These are phyloP conservation scores for Sideroxylon spinosum DNA, from an alignment of 179 eudicot genomes.

Conservation along the genomic window DNA sequence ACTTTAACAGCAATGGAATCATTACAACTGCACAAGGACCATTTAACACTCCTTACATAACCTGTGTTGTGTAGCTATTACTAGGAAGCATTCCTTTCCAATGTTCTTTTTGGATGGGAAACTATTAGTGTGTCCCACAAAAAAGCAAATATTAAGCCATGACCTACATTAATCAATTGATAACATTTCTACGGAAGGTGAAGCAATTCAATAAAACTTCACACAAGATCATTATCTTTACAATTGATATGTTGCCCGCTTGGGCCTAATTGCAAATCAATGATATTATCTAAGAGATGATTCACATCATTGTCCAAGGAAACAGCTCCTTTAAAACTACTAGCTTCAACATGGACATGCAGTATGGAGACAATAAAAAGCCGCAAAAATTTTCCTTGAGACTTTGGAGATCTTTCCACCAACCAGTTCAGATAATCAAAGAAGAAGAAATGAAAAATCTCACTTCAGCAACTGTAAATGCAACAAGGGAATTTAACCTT, in stretches of 20 bases:
- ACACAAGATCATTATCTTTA: not conserved
- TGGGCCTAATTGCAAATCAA: not conserved
- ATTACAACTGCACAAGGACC: not conserved
- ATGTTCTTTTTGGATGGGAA: not conserved
- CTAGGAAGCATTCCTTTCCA: not conserved
- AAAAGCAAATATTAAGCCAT: not conserved
- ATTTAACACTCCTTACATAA: not conserved
- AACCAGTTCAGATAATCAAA: not conserved
- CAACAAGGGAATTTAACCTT: slow-evolving; percentile 46
- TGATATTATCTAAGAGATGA: not conserved
- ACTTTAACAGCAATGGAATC: not conserved
- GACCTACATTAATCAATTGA: not conserved
- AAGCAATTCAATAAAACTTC: not conserved
- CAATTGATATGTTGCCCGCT: not conserved
- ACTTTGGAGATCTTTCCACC: slow-evolving; percentile 8
- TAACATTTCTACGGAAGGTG: not conserved
- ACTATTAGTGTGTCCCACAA: not conserved
- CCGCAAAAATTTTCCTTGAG: not conserved
- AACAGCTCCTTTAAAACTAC: not conserved
- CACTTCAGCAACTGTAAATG: slow-evolving; percentile 6
- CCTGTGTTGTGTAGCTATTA: not conserved
- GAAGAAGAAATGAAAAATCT: not conserved
- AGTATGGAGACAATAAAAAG: not conserved
- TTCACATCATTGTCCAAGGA: slow-evolving; percentile 1
- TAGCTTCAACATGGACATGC: not conserved